phyloP scores from a whole-genome alignment of 495 filamentous ascomycete genomes.

The Gamarada debralockiae region DNA sequence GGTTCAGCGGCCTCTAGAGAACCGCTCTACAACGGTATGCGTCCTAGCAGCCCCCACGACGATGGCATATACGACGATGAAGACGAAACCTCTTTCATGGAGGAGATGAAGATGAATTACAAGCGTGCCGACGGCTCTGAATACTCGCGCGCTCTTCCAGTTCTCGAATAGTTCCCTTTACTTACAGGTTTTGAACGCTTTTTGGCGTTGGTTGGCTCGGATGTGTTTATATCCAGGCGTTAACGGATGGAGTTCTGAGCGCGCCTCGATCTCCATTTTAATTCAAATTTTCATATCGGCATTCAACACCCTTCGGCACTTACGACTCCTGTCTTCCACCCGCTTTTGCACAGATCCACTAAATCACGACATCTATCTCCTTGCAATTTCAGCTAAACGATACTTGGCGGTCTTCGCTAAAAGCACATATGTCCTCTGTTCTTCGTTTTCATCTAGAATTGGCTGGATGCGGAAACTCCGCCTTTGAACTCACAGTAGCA shows the following conservation, averaged over 20 bases:
- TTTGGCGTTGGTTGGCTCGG: background rate
- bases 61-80: constrained; percentile 27
- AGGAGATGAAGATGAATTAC: constrained; percentile 36
- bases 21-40: constrained; percentile 48
- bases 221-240: constrained; percentile 6
- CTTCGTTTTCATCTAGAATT: too few relatives aligned
- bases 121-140: constrained; percentile 38
- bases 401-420: too few relatives aligned
- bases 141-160: background rate
- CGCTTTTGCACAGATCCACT: too few relatives aligned
- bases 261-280: background rate
- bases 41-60: constrained; percentile 38
- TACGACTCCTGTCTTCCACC: too few relatives aligned
- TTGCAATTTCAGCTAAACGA: too few relatives aligned
- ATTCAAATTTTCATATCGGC: background rate
- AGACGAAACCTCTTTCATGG: constrained; percentile 19
- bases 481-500: too few relatives aligned
- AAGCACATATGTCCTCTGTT: too few relatives aligned
- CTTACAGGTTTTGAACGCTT: background rate
- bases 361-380: too few relatives aligned
- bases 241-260: background rate
- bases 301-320: too few relatives aligned
- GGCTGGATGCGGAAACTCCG: too few relatives aligned
- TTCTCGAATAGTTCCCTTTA: background rate
- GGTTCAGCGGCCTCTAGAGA: constrained; percentile 6